Evolutionary conservation across 2,329 filamentous ascomycete species (phyloP), one percentile per base, ranked within the genome.

Genomic region (Aspergillus ibericus): DNA sequence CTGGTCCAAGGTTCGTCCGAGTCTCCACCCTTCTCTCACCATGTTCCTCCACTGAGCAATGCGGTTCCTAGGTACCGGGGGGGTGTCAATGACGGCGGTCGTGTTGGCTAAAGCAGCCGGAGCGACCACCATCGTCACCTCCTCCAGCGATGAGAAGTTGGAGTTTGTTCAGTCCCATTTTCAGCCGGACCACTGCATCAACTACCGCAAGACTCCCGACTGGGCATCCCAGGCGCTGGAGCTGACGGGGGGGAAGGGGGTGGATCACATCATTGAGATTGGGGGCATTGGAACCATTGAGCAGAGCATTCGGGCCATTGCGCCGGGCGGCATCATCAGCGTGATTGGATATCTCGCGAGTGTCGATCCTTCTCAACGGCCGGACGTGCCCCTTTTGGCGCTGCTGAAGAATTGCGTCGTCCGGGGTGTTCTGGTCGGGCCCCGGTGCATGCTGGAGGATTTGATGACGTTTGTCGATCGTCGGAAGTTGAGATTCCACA

Each of bases 231-330:
- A 80, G 22, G 84, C 83, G 5, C 76, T 80, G 55, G 68, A 70
- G 4, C 66, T 77, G 9, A 79, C 77, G 0, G 66, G 72, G 1
- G 80, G 81, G 13, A 63, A 65, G 1, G 86, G 86, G 6, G 81
- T 85, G 3, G 80, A 87, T 63, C 78, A 84, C 54, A 75, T 88
- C 42, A 66, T 87, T 38, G 86, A 88, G 60, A 80, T 87, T 15
- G 85, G 83, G 7, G 85, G 85, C 34, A n/a, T 36, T 13, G n/a
- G 34, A 13, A 36, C 34, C 13, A 36, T 36, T 36, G 34, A 36
- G 34, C 34, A 36, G 34, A 36, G 34, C n/a, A n/a, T 36, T 8
- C 12, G n/a, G 34, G 34, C 34, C 34, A 36, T 36, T 36, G 34
- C 34, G 3, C n/a, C 12, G 12, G 34, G 34, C n/a, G 34, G 34